phyloP scores from a whole-genome alignment of 352 stramenopile species.

The Stephanocyclus meneghinianus region DNA sequence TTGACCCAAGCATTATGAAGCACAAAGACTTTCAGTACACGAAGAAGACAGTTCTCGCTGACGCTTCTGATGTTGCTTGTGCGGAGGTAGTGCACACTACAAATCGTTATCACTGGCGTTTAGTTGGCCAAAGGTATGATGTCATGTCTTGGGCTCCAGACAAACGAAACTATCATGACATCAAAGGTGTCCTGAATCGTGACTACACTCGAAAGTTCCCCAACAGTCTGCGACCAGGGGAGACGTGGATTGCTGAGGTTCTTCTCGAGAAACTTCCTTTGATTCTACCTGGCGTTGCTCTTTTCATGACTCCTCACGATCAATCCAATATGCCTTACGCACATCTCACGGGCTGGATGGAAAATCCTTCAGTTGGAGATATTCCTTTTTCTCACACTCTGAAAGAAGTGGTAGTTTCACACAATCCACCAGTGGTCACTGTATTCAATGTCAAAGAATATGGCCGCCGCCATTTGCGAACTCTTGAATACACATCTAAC shows the following conservation, averaged over 20 bases:
- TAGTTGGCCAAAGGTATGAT: conserved; percentile 88
- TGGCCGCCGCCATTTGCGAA: conserved; percentile 92
- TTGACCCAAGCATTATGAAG: conserved; percentile 86
- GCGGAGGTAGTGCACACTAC: conserved; percentile 87
- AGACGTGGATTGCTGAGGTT: conserved; percentile 82
- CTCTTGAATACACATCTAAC: conserved; percentile 96
- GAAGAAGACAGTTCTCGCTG: conserved; percentile 68
- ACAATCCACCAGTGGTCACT: conserved; percentile 90
- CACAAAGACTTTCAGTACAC: conserved; percentile 86
- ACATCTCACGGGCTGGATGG: conserved; percentile 80
- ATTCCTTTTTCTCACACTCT: conserved; percentile 85
- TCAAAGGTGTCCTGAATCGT: conserved; percentile 67
- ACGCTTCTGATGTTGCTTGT: conserved; percentile 84
- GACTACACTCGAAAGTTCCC: conserved; percentile 80
- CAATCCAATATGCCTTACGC: conserved; percentile 73
- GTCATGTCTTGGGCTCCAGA: conserved; percentile 87
- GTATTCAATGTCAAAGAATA: conserved; percentile 97
- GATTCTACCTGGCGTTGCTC: conserved; percentile 75
- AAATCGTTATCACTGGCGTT: conserved; percentile 86
- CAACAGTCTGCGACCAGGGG: conserved; percentile 64
- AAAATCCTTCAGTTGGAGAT: conserved; percentile 68
- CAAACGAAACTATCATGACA: conserved; percentile 75
- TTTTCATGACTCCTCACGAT: conserved; percentile 80
- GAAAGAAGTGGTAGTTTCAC: conserved; percentile 97
- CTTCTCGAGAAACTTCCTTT: conserved; percentile 80